A percentile compares a stretch with the other conserved stretches of the same genome.
Evolutionary conservation across 768 basidiomycete species (phyloP).

Genomic region (Suillus fuscotomentosus): DNA sequence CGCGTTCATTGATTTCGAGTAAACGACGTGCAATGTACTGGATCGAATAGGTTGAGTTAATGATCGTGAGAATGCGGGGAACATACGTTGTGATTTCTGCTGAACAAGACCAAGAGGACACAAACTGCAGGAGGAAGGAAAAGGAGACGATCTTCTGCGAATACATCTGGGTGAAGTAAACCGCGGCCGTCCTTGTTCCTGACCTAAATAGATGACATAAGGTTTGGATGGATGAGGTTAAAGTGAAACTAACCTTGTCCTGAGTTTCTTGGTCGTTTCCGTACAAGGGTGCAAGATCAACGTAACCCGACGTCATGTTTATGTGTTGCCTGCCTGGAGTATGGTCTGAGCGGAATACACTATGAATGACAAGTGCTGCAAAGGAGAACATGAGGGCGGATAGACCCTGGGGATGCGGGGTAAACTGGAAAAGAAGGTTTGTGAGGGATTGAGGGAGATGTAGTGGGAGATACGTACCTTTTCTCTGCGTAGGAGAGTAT

Average conservation of each 20-base stretch:
- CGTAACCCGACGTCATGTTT: constrained; percentile 86
- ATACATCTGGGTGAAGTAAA: constrained; percentile 63
- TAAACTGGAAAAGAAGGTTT: constrained; percentile 47
- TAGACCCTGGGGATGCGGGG: constrained; percentile 74
- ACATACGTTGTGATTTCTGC: constrained; percentile 83
- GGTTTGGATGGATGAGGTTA: neutral
- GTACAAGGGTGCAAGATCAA: constrained; percentile 83
- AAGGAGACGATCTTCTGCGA: constrained; percentile 76
- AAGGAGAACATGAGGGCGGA: constrained; percentile 81
- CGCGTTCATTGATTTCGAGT: constrained; percentile 79
- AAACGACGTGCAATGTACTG: constrained; percentile 81
- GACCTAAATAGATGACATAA: constrained; percentile 12
- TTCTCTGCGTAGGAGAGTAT: constrained; percentile 72
- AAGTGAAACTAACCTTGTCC: constrained; percentile 44
- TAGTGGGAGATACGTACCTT: constrained; percentile 37
- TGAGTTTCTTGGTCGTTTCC: constrained; percentile 67
- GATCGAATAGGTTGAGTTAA: neutral
- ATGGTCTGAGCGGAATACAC: constrained; percentile 83
- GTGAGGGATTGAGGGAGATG: constrained; percentile 1
- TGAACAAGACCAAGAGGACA: constrained; percentile 81
- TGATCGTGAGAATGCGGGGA: neutral
- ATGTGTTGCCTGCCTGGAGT: constrained; percentile 46
- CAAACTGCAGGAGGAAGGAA: constrained; percentile 78
- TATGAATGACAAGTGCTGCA: constrained; percentile 82
- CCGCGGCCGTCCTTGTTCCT: constrained; percentile 61